Evolutionary conservation across 306 rosid species (phyloP).

Genomic region (Potentilla sterilis): DNA sequence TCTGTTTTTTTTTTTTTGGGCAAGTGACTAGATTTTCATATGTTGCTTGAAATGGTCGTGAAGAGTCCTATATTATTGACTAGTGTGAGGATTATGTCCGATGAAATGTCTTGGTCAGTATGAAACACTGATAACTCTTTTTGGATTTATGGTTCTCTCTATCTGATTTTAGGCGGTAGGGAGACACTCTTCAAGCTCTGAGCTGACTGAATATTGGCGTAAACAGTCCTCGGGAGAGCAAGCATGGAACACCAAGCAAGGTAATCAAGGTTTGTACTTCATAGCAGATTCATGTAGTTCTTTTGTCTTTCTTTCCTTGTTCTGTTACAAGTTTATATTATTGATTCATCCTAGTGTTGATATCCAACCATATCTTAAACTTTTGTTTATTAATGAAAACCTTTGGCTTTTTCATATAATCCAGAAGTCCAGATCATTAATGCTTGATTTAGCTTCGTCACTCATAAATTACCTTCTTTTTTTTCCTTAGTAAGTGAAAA

Average conservation of each 20-base stretch:
- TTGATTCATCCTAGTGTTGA: background rate
- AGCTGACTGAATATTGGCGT: conserved; percentile 33
- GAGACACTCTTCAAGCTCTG: conserved; percentile 32
- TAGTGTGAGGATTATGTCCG: background rate
- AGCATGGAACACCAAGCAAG: conserved; percentile 38
- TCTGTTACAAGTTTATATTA: background rate
- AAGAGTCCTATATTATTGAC: background rate
- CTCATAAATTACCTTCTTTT: background rate
- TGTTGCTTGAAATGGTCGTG: background rate
- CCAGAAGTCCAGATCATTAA: background rate
- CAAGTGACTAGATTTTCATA: background rate
- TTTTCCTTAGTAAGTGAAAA: background rate
- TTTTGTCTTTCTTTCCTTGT: background rate
- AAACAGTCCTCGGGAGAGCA: conserved; percentile 35
- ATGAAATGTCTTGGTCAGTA: background rate
- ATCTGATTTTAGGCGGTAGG: conserved; percentile 34
- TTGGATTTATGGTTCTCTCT: background rate
- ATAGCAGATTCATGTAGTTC: background rate
- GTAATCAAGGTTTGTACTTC: conserved; percentile 25
- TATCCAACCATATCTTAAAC: background rate
- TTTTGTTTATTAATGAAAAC: background rate
- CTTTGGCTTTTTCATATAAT: background rate
- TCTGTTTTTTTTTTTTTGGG: background rate
- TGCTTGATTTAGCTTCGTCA: background rate
- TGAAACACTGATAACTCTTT: background rate